Evolutionary conservation across 352 stramenopile species (phyloP).

Genomic region (Globisporangium iwayamae): DNA sequence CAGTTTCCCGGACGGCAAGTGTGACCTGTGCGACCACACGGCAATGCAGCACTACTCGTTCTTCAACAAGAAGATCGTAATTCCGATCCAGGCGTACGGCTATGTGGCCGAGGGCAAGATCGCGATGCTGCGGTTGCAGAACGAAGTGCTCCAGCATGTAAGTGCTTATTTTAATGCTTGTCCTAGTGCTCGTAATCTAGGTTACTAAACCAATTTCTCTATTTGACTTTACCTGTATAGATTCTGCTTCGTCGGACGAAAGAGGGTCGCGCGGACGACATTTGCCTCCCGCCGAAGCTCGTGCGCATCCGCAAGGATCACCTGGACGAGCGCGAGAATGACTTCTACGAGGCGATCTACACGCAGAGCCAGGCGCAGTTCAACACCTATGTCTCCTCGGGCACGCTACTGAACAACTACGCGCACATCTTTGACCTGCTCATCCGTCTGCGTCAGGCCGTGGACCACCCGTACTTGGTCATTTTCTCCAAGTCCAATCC

Average conservation of each 20-base stretch:
- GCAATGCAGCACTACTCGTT: conserved; percentile 96
- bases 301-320: conserved; percentile 83
- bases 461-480: conserved; percentile 98
- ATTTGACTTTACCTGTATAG: conserved; percentile 29
- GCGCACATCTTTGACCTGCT: conserved; percentile 98
- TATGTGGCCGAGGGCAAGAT: conserved; percentile 90
- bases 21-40: conserved; percentile 90
- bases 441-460: conserved; percentile 96
- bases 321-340: conserved; percentile 91
- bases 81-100: conserved; percentile 96
- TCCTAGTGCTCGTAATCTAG: not conserved
- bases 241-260: conserved; percentile 98
- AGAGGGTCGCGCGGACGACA: conserved; percentile 94
- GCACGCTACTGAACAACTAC: conserved; percentile 99
- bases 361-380: conserved; percentile 97
- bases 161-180: conserved; percentile 21
- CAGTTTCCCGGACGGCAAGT: conserved; percentile 81
- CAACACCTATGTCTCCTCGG: conserved; percentile 96
- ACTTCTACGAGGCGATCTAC: conserved; percentile 99
- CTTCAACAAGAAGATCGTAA: conserved; percentile 98
- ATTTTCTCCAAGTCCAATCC: conserved; percentile 89
- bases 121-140: conserved; percentile 96
- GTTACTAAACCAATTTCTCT: not conserved
- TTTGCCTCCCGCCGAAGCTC: conserved; percentile 87
- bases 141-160: conserved; percentile 89